Percentiles rank a stretch among this genome's conserved stretches.
These are phyloP conservation scores for Phytomonas sp. DNA, from an alignment of 208 protist species.

Conservation along the genomic window DNA sequence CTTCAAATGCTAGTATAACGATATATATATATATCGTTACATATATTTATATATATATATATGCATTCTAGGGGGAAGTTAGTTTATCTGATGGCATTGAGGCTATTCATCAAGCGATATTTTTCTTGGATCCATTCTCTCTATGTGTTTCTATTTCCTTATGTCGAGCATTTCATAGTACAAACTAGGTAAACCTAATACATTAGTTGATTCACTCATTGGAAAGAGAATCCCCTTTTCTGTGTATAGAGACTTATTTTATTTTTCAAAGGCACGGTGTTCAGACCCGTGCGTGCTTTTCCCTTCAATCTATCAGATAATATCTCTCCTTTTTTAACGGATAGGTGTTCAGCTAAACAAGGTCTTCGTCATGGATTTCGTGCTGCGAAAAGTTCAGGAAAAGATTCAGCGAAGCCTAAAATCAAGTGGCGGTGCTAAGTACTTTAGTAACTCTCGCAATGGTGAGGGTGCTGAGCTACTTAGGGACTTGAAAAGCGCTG, in stretches of 20 bases:
- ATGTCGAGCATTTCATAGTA: slow-evolving; percentile 7
- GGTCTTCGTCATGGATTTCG: slow-evolving; percentile 40
- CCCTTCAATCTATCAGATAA: neutral
- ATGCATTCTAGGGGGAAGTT: neutral
- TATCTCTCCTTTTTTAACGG: neutral
- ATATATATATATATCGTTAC: slow-evolving; percentile 9
- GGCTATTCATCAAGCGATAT: neutral
- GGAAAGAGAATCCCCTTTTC: neutral
- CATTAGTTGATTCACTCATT: slow-evolving; percentile 8
- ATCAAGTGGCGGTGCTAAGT: slow-evolving; percentile 33
- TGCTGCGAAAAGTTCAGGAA: slow-evolving; percentile 65
- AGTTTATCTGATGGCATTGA: neutral
- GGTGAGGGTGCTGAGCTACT: slow-evolving; percentile 92
- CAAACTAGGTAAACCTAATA: neutral
- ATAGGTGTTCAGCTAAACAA: neutral
- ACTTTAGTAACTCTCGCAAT: slow-evolving; percentile 65
- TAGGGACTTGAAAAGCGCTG: slow-evolving; percentile 86
- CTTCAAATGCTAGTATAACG: neutral
- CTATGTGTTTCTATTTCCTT: slow-evolving; percentile 6
- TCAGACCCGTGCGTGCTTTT: slow-evolving; percentile 1
- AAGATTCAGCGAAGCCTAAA: slow-evolving; percentile 67
- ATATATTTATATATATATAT: slow-evolving; percentile 2
- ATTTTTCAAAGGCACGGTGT: neutral
- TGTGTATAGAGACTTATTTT: slow-evolving; percentile 4
- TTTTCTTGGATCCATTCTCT: neutral